phyloP scores from a whole-genome alignment of 192 early-diverging fungal genomes.

The Backusella morwellensis region DNA sequence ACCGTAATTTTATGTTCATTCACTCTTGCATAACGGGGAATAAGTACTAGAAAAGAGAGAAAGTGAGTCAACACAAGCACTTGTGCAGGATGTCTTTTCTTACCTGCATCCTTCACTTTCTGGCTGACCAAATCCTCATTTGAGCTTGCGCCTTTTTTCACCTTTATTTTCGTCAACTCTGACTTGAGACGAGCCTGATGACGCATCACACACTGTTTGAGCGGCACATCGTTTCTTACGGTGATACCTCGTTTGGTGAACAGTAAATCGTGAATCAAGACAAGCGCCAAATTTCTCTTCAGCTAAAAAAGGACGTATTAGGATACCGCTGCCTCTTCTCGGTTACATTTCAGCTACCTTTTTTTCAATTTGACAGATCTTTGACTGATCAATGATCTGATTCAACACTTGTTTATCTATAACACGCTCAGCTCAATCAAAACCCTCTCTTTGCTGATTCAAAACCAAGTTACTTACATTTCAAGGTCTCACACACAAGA shows the following conservation, averaged over 20 bases:
- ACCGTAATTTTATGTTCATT: slow-evolving; percentile 78
- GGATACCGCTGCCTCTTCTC: too few relatives aligned
- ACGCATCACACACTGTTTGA: slow-evolving; percentile 64
- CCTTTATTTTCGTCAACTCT: slow-evolving; percentile 78
- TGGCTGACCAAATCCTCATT: slow-evolving; percentile 74
- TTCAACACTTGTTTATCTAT: slow-evolving; percentile 51
- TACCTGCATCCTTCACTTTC: slow-evolving; percentile 50
- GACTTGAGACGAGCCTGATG: slow-evolving; percentile 68
- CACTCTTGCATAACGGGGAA: slow-evolving; percentile 87
- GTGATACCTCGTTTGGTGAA: slow-evolving; percentile 76
- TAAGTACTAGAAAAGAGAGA: slow-evolving; percentile 37
- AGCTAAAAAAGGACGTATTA: slow-evolving; percentile 5
- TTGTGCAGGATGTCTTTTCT: background rate
- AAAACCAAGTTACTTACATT: slow-evolving; percentile 48
- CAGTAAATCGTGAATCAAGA: slow-evolving; percentile 87
- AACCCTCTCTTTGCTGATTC: background rate
- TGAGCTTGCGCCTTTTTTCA: slow-evolving; percentile 57
- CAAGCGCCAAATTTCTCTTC: slow-evolving; percentile 27
- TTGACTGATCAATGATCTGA: slow-evolving; percentile 47
- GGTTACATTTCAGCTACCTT: slow-evolving; percentile 27
- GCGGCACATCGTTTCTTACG: slow-evolving; percentile 49
- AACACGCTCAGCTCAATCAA: background rate
- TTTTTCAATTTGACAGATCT: slow-evolving; percentile 47
- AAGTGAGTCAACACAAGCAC: background rate
- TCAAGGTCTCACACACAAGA: slow-evolving; percentile 89